Conservation (phyloP, 1,284 basidiomycete genomes). For the Schizophyllum commune region DNA sequence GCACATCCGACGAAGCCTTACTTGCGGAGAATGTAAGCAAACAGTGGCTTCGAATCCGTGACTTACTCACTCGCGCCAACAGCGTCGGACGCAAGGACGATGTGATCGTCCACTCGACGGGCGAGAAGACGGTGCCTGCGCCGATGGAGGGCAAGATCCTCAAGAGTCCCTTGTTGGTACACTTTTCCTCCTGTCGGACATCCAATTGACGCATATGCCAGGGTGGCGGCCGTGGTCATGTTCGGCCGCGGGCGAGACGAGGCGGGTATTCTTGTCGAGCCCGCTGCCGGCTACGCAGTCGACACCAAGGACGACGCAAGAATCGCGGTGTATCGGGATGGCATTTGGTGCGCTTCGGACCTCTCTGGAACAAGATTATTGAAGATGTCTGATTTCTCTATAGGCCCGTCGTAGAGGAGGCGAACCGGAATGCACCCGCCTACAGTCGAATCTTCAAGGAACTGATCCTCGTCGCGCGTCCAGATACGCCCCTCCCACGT, state of each 20-base stretch:
- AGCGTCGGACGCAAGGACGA: slow-evolving; percentile 15
- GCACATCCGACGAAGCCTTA: slow-evolving; percentile 1
- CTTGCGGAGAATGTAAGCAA: neutral
- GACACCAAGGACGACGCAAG: slow-evolving; percentile 19
- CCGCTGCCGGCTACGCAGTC: slow-evolving; percentile 25
- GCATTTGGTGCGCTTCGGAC: slow-evolving; percentile 29
- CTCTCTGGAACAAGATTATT: no score
- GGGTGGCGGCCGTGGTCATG: slow-evolving; percentile 17
- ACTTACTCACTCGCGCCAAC: neutral
- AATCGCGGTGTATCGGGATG: slow-evolving; percentile 23
- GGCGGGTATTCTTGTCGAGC: slow-evolving; percentile 16
- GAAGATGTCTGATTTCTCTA: slow-evolving; percentile 9
- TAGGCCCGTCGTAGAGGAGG: slow-evolving; percentile 23
- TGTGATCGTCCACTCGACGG: slow-evolving; percentile 13
- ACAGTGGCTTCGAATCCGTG: no score
- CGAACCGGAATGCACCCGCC: slow-evolving; percentile 23
- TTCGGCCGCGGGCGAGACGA: slow-evolving; percentile 6
- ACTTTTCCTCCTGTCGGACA: neutral
- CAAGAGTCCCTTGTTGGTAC: slow-evolving; percentile 9
- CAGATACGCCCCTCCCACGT: slow-evolving; percentile 18
- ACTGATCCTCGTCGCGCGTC: slow-evolving; percentile 20
- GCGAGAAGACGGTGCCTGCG: slow-evolving; percentile 15
- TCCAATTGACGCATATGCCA: neutral
- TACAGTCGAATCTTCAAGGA: slow-evolving; percentile 28
- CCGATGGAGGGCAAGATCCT: slow-evolving; percentile 16